phyloP scores from a whole-genome alignment of 331 rosid genomes.

The Phaseolus coccineus region DNA sequence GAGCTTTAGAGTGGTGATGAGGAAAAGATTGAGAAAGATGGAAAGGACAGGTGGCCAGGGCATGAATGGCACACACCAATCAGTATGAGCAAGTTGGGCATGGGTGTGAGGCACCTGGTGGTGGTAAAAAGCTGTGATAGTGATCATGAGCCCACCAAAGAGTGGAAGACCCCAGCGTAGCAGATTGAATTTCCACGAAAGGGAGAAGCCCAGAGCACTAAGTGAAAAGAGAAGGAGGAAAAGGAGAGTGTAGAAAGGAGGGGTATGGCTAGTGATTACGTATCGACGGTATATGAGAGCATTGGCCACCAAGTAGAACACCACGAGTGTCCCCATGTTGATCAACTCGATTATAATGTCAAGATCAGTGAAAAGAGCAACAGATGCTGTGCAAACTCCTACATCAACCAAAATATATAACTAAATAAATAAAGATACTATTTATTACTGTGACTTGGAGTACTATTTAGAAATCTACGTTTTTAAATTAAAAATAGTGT shows the following conservation, averaged over 20 bases:
- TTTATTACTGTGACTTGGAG: background rate
- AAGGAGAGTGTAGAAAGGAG: conserved; percentile 61
- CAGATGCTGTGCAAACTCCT: conserved; percentile 88
- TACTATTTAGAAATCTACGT: background rate
- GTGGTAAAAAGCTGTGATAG: conserved; percentile 66
- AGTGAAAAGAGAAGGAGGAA: conserved; percentile 76
- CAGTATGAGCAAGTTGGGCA: background rate
- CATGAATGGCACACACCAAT: conserved; percentile 88
- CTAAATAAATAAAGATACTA: background rate
- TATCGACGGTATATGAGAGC: conserved; percentile 81
- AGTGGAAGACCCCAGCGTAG: conserved; percentile 69
- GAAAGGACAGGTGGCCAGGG: conserved; percentile 93
- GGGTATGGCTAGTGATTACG: conserved; percentile 52
- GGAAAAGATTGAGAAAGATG: conserved; percentile 82
- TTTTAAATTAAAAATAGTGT: background rate
- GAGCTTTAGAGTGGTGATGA: conserved; percentile 65
- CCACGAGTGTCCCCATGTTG: conserved; percentile 75
- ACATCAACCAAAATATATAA: background rate
- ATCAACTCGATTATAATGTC: conserved; percentile 72
- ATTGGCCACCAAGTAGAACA: conserved; percentile 92
- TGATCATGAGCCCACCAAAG: conserved; percentile 57
- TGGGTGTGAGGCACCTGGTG: conserved; percentile 55
- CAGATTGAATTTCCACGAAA: conserved; percentile 70
- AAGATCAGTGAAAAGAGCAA: conserved; percentile 85
- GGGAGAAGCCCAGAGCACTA: conserved; percentile 71